Conservation (phyloP, 1,139 yeast species). For the Lodderomyces parapsilosis region DNA sequence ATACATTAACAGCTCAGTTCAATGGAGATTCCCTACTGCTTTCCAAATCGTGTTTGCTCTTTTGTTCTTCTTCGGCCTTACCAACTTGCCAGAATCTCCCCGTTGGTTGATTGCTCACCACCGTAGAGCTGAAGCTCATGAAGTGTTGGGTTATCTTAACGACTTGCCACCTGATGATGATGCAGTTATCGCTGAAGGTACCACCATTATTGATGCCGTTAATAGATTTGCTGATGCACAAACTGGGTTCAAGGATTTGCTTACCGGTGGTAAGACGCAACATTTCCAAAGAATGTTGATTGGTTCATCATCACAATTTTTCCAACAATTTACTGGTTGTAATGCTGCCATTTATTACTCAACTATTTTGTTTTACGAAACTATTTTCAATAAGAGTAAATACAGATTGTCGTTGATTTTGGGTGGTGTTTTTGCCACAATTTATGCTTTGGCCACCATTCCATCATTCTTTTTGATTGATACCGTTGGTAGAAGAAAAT, state of each 20-base stretch:
- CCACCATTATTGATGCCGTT: conserved; percentile 42
- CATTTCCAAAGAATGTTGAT: conserved; percentile 54
- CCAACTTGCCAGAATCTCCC: conserved; percentile 64
- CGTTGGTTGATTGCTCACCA: conserved; percentile 65
- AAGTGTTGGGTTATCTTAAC: conserved; percentile 40
- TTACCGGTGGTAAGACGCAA: conserved; percentile 58
- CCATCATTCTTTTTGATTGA: conserved; percentile 67
- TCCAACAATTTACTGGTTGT: conserved; percentile 63
- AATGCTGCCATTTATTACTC: conserved; percentile 69
- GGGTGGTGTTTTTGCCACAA: conserved; percentile 64
- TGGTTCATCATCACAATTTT: conserved; percentile 59
- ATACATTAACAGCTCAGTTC: conserved; percentile 50
- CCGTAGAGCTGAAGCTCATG: conserved; percentile 48
- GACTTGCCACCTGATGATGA: conserved; percentile 41
- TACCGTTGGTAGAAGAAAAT: conserved; percentile 63
- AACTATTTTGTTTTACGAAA: conserved; percentile 59
- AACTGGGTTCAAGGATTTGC: conserved; percentile 46
- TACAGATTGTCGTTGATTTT: conserved; percentile 54
- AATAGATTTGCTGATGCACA: conserved; percentile 37
- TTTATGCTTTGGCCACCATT: conserved; percentile 60
- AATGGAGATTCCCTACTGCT: conserved; percentile 49
- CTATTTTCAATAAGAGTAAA: conserved; percentile 37
- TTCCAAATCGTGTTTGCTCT: conserved; percentile 43
- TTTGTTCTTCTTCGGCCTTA: conserved; percentile 33
- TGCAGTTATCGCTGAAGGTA: conserved; percentile 40